phyloP scores from a whole-genome alignment of 768 basidiomycete species.

The Mycena amicta region DNA sequence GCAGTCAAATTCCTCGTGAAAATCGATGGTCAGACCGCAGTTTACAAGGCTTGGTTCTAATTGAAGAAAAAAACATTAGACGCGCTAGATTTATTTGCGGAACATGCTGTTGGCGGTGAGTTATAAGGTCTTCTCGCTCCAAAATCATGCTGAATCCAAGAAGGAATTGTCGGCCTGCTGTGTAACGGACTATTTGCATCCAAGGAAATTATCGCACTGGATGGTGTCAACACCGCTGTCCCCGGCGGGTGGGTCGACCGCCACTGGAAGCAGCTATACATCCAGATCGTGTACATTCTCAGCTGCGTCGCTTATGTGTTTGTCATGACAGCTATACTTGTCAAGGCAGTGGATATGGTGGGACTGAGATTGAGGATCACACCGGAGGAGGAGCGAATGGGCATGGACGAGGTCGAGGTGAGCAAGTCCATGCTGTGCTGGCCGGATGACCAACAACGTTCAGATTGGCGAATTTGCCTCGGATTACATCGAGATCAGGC shows the following conservation, averaged over 20 bases:
- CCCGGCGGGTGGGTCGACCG: constrained; percentile 74
- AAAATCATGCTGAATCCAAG: background rate
- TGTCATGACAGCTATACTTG: constrained; percentile 61
- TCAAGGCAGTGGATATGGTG: constrained; percentile 55
- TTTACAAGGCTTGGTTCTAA: too few species aligned
- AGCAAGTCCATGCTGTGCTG: too few species aligned
- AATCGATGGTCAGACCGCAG: constrained; percentile 56
- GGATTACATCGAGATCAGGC: constrained; percentile 70
- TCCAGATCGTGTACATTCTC: constrained; percentile 68
- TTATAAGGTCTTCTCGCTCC: background rate
- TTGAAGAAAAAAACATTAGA: too few species aligned
- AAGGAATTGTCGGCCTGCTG: constrained; percentile 68
- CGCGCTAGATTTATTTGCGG: constrained; percentile 89
- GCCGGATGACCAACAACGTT: too few species aligned
- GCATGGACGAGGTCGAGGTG: constrained; percentile 76
- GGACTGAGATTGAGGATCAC: constrained; percentile 58
- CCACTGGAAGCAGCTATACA: constrained; percentile 79
- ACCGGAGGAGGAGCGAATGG: constrained; percentile 58
- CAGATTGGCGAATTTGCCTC: constrained; percentile 72
- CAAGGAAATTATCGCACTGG: constrained; percentile 60
- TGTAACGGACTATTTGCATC: constrained; percentile 78
- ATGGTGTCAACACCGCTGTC: constrained; percentile 59
- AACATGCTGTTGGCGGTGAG: constrained; percentile 77
- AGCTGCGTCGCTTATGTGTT: constrained; percentile 63
- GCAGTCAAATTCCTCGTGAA: constrained; percentile 68